Evolutionary conservation across 345 rosid species (phyloP).

Genomic region (Anastatica hierochuntica): DNA sequence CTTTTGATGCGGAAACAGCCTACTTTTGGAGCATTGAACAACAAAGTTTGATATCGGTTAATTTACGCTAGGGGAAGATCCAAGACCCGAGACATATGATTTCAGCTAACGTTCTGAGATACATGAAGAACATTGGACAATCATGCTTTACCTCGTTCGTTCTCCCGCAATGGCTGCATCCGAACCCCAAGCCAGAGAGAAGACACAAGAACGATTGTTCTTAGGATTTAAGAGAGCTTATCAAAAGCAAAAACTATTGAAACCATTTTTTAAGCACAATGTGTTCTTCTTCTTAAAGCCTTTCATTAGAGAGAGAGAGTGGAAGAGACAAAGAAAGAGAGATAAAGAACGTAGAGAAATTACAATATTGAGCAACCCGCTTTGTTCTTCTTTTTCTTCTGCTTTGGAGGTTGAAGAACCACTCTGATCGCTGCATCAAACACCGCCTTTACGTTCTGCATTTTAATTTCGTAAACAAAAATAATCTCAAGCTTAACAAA

Average conservation of each 20-base stretch:
- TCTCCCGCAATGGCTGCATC: too few relatives aligned
- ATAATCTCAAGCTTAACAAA: background rate
- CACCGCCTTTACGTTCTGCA: constrained; percentile 89
- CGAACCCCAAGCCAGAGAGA: too few relatives aligned
- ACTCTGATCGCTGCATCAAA: constrained; percentile 91
- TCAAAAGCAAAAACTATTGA: constrained; percentile 1
- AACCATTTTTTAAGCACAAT: constrained; percentile 1
- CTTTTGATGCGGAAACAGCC: too few relatives aligned
- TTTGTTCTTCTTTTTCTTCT: constrained; percentile 82
- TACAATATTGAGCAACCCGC: constrained; percentile 88
- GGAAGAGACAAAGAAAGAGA: background rate
- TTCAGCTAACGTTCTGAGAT: too few relatives aligned
- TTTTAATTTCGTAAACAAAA: background rate
- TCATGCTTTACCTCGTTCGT: too few relatives aligned
- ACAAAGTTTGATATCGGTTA: too few relatives aligned
- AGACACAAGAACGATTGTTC: background rate
- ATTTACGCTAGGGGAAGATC: too few relatives aligned
- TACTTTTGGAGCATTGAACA: too few relatives aligned
- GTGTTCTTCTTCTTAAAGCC: constrained; percentile 10
- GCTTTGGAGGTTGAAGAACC: constrained; percentile 92
- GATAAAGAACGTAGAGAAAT: constrained; percentile 3
- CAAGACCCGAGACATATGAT: too few relatives aligned
- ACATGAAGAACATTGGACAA: too few relatives aligned
- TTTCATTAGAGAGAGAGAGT: constrained; percentile 10
- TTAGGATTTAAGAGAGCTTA: constrained; percentile 10